Conservation (phyloP, 2,329 filamentous ascomycete genomes). For the Ceratocystis variospora region DNA sequence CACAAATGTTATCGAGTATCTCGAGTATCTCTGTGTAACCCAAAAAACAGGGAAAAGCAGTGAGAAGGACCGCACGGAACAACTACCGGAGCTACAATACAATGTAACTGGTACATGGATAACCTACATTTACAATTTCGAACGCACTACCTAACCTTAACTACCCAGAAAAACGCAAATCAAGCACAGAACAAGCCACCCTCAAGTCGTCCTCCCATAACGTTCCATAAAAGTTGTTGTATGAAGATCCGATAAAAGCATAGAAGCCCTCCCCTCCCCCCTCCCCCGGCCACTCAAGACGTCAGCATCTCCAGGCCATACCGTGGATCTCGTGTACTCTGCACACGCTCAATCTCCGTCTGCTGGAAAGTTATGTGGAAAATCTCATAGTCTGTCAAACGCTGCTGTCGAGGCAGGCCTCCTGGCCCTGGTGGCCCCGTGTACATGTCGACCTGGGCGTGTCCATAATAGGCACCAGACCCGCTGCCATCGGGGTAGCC, state of each 20-base stretch:
- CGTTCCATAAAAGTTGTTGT: background rate
- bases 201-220: background rate
- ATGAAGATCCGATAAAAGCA: background rate
- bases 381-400: slow-evolving; percentile 35
- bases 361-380: slow-evolving; percentile 40
- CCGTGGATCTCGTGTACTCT: slow-evolving; percentile 40
- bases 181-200: background rate
- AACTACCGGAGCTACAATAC: too few species aligned
- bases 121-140: too few species aligned
- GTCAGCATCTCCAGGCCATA: slow-evolving; percentile 41
- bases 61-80: too few species aligned
- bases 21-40: too few species aligned
- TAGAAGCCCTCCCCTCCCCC: background rate
- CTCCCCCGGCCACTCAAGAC: background rate
- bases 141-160: background rate
- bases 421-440: background rate
- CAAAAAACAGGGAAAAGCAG: too few species aligned
- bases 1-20: background rate
- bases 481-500: slow-evolving; percentile 25
- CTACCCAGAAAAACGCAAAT: background rate
- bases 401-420: background rate
- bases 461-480: slow-evolving; percentile 22
- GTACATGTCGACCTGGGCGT: slow-evolving; percentile 20
- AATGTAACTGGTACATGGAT: too few species aligned
- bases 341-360: slow-evolving; percentile 36